These are phyloP conservation scores for Guyanaporus albipodus DNA, from an alignment of 768 basidiomycete species.

Conservation along the genomic window DNA sequence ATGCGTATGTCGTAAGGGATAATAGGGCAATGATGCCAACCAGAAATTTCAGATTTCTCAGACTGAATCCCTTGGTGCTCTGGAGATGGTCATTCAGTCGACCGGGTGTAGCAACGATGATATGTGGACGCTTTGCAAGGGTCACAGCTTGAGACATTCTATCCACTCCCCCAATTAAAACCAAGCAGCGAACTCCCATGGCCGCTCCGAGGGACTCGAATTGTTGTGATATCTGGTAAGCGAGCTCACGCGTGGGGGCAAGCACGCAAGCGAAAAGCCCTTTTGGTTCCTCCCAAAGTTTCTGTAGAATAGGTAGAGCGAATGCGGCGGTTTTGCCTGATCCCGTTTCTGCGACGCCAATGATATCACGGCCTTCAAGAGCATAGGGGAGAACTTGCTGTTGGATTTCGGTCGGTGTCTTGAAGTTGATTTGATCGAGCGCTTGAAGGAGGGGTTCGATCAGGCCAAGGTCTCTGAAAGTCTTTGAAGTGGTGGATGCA, in stretches of 20 bases:
- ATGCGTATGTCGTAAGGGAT: background rate
- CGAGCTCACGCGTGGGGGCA: slow-evolving; percentile 96
- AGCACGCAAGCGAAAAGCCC: slow-evolving; percentile 91
- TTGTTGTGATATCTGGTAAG: slow-evolving; percentile 97
- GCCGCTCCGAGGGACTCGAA: slow-evolving; percentile 88
- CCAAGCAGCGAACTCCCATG: slow-evolving; percentile 88
- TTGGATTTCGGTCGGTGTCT: slow-evolving; percentile 89
- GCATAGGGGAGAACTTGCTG: slow-evolving; percentile 80
- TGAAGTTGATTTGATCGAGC: slow-evolving; percentile 77
- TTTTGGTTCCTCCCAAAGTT: slow-evolving; percentile 93
- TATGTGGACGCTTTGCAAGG: slow-evolving; percentile 89
- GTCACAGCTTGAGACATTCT: slow-evolving; percentile 88
- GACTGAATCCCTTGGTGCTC: slow-evolving; percentile 94
- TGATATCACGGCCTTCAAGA: slow-evolving; percentile 89
- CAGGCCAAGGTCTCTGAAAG: slow-evolving; percentile 83
- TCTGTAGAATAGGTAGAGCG: slow-evolving; percentile 92
- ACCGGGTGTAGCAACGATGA: slow-evolving; percentile 94
- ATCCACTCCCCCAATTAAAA: slow-evolving; percentile 95
- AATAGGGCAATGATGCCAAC: slow-evolving; percentile 47
- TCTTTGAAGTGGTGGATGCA: slow-evolving; percentile 40
- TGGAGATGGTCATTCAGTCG: slow-evolving; percentile 91
- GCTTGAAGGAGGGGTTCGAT: slow-evolving; percentile 88
- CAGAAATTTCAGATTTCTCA: slow-evolving; percentile 82
- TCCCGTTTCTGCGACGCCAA: slow-evolving; percentile 97
- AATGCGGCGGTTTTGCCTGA: slow-evolving; percentile 98